Evolutionary conservation across 1,284 basidiomycete genomes (phyloP).

Genomic region (Sporisorium iseilematis-ciliati): DNA sequence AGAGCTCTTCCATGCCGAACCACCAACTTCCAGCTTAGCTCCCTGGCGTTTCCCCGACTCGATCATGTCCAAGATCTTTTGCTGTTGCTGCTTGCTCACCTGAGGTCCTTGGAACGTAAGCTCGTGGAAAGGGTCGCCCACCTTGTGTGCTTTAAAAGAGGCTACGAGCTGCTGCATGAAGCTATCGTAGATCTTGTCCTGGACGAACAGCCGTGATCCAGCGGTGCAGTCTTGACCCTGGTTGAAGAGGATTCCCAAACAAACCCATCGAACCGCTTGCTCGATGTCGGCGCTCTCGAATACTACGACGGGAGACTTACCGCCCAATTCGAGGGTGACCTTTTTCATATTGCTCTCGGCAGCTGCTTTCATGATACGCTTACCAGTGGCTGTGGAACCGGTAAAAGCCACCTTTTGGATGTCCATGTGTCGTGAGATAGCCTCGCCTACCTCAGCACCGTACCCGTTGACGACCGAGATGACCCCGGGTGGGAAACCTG

Average conservation of each 20-base stretch:
- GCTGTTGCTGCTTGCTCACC: conserved; percentile 81
- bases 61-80: conserved; percentile 90
- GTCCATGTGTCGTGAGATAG: conserved; percentile 74
- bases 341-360: conserved; percentile 88
- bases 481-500: conserved; percentile 82
- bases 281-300: conserved; percentile 75
- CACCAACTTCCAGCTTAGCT: conserved; percentile 78
- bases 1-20: conserved; percentile 74
- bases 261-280: conserved; percentile 73
- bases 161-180: conserved; percentile 77
- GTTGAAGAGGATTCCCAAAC: conserved; percentile 84
- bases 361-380: conserved; percentile 80
- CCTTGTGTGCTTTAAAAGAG: conserved; percentile 73
- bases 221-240: conserved; percentile 75
- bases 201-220: conserved; percentile 81
- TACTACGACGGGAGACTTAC: conserved; percentile 85
- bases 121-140: conserved; percentile 83
- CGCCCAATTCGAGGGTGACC: conserved; percentile 81
- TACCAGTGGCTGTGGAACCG: conserved; percentile 78
- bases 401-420: conserved; percentile 76
- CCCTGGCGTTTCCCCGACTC: conserved; percentile 88
- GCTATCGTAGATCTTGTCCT: conserved; percentile 76
- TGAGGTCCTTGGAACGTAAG: conserved; percentile 86
- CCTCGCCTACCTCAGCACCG: conserved; percentile 82
- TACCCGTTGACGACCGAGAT: conserved; percentile 82